phyloP scores from a whole-genome alignment of 1,284 basidiomycete species.

The Mycosarcoma mackinlayi region DNA sequence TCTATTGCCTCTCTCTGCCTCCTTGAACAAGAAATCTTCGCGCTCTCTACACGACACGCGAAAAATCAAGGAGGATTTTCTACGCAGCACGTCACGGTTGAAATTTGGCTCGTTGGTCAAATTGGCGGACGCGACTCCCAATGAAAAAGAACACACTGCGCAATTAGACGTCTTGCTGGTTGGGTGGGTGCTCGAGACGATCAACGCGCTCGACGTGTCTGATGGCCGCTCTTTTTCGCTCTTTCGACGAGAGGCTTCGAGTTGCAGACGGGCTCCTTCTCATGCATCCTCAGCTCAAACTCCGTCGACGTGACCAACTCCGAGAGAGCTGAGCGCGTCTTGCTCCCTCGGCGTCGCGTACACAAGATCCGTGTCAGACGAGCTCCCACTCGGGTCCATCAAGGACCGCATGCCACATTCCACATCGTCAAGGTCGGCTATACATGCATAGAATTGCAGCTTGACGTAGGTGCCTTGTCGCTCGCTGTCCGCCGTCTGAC shows the following conservation, averaged over 20 bases:
- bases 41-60: constrained; percentile 45
- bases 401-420: constrained; percentile 17
- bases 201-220: constrained; percentile 17
- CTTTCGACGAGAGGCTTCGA: neutral
- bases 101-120: neutral
- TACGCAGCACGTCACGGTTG: constrained; percentile 1
- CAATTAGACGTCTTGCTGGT: constrained; percentile 12
- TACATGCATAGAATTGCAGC: constrained; percentile 16
- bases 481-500: neutral
- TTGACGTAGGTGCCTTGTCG: constrained; percentile 7
- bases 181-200: neutral
- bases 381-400: too few species aligned
- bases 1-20: neutral
- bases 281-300: constrained; percentile 7
- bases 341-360: constrained; percentile 9
- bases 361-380: neutral
- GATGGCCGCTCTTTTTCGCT: constrained; percentile 4
- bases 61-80: constrained; percentile 5
- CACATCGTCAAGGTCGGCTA: constrained; percentile 10
- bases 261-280: neutral
- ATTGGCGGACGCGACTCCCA: constrained; percentile 17
- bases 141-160: too few species aligned
- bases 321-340: too few species aligned
- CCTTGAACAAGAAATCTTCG: constrained; percentile 1
- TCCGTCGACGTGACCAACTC: constrained; percentile 2